Evolutionary conservation across 768 basidiomycete genomes (phyloP).

Genomic region (Mycena metata): DNA sequence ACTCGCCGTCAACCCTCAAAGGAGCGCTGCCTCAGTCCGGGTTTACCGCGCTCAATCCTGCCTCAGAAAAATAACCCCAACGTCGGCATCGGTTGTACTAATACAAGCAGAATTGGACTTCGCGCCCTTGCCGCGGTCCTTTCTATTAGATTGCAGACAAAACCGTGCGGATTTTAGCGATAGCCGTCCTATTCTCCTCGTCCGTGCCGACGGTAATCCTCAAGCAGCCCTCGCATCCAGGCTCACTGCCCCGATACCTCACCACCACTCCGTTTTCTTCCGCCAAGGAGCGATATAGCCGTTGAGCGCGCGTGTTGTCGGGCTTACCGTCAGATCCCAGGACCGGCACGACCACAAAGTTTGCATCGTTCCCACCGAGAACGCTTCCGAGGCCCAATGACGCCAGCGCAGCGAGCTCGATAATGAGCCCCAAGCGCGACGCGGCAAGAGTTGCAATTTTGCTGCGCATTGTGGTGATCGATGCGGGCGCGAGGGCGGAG

Average conservation of each 20-base stretch:
- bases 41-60: too few relatives aligned
- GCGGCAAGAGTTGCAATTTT: conserved; percentile 72
- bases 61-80: too few relatives aligned
- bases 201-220: conserved; percentile 91
- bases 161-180: conserved; percentile 68
- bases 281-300: conserved; percentile 85
- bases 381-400: conserved; percentile 71
- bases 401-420: conserved; percentile 60
- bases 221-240: conserved; percentile 89
- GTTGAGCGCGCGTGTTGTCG: conserved; percentile 72
- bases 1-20: too few relatives aligned
- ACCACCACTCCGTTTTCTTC: conserved; percentile 92
- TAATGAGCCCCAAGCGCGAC: conserved; percentile 70
- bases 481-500: conserved; percentile 78
- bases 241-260: conserved; percentile 87
- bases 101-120: too few relatives aligned
- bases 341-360: conserved; percentile 90
- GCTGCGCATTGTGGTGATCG: conserved; percentile 72
- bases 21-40: too few relatives aligned
- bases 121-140: too few relatives aligned
- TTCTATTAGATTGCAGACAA: conserved; percentile 45
- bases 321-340: conserved; percentile 62
- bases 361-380: conserved; percentile 90
- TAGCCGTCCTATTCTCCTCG: conserved; percentile 76
- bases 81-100: too few relatives aligned